Evolutionary conservation across 257 asterid genomes (phyloP).

Genomic region (Penstemon barbatus): DNA sequence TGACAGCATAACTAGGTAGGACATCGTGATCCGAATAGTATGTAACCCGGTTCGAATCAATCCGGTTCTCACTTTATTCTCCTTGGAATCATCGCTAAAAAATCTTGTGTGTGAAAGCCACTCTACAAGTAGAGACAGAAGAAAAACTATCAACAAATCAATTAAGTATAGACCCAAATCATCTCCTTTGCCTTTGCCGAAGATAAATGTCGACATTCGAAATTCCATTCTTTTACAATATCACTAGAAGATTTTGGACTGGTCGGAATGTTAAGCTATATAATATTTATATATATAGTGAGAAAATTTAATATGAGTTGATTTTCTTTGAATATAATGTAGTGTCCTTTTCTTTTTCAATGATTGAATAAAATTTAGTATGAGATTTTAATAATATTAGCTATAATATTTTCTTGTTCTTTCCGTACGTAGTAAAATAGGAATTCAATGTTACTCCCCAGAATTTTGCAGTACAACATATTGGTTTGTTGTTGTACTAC

Average conservation of each 20-base stretch:
- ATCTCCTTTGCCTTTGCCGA: constrained; percentile 23
- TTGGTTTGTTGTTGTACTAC: too few relatives aligned
- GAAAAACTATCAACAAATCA: constrained; percentile 27
- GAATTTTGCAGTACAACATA: too few relatives aligned
- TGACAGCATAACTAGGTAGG: constrained; percentile 39
- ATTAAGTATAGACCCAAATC: constrained; percentile 6
- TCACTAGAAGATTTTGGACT: neutral
- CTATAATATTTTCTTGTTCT: too few relatives aligned
- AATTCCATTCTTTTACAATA: constrained; percentile 13
- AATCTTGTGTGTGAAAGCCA: constrained; percentile 38
- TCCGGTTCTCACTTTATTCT: constrained; percentile 23
- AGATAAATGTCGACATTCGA: constrained; percentile 21
- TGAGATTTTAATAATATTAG: too few relatives aligned
- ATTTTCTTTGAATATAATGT: too few relatives aligned
- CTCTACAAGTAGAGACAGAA: constrained; percentile 26
- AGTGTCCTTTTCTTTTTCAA: too few relatives aligned
- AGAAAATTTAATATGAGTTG: too few relatives aligned
- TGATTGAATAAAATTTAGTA: too few relatives aligned
- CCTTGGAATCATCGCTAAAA: constrained; percentile 3
- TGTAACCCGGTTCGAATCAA: constrained; percentile 33
- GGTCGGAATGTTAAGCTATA: too few relatives aligned
- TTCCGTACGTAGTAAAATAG: too few relatives aligned
- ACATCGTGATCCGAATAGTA: constrained; percentile 23
- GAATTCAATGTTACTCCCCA: too few relatives aligned
- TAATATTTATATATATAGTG: too few relatives aligned